Base-by-base conservation (phyloP, 257 asterid genomes). In the Primulina eburnea region DNA sequence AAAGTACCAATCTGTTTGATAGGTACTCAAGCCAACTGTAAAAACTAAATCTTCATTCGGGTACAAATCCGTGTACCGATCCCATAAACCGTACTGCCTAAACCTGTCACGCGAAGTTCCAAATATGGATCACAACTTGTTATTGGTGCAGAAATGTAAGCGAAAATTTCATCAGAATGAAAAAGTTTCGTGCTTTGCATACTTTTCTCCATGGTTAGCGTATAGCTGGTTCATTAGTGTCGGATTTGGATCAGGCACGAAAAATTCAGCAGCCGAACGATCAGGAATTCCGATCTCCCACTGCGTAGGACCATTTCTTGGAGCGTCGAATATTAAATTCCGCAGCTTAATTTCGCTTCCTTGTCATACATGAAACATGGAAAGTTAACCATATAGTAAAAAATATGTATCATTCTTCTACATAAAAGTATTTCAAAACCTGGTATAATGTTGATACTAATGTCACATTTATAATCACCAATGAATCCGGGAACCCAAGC, bases 231-330 rank as follows among this genome's bases (percentile, higher is more conserved):
- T 92, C 86, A 71, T 69, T 4, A 87, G 91, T 0, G 52, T 68
- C 1, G 98, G 90, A 65, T 76, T 81, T 14, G 98, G 89, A 71
- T 87, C 95, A 9, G 98, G 98, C 60, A 90, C 74, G 69, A 67
- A 90, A 80, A 88, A 92, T 65, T 92, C 98, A 17, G 82, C 76
- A 56, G 97, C 97, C 2, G 90, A 81, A 4, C 98, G 78, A 62
- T 92, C 98, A 9, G 98, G 96, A 53, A 85, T 62, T 30, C 98
- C 98, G 30, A 92, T 90, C 78, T 92, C 97, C 98, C 98, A 92
- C 16, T 84, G 30, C 2, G 95, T 90, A 5, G 96, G 98, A 10
- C 98, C 98, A 7, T 59, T 76, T 60, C 97, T 87, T 59, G 96
- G 95, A 68, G 97, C 83, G 11, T 79, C 74, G 60, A 70, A 88